phyloP scores from a whole-genome alignment of 2,329 filamentous ascomycete genomes.

The Paraphaeosphaeria sporulosa region DNA sequence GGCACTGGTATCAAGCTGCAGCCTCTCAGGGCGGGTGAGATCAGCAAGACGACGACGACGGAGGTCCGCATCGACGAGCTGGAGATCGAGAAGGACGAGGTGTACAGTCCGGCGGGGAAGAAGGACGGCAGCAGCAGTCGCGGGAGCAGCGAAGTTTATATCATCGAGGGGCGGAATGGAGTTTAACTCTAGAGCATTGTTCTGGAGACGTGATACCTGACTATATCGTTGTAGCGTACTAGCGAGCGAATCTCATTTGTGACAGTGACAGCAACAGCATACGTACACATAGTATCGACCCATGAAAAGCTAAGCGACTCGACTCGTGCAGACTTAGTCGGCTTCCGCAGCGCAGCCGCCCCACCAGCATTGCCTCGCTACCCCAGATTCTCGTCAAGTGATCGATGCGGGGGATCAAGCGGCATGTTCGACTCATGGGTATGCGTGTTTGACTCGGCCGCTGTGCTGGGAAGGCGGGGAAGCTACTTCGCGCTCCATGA shows the following conservation, averaged over 20 bases:
- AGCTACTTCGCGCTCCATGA: too few species aligned
- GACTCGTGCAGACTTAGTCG: too few species aligned
- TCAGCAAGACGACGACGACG: slow-evolving; percentile 30
- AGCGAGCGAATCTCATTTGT: not conserved
- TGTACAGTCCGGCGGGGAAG: not conserved
- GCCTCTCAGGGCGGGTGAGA: slow-evolving; percentile 17
- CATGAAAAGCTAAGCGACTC: too few species aligned
- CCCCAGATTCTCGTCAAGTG: too few species aligned
- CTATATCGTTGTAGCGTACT: not conserved
- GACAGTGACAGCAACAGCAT: too few species aligned
- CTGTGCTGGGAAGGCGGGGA: too few species aligned
- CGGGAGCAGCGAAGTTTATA: slow-evolving; percentile 15
- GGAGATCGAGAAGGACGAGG: slow-evolving; percentile 19
- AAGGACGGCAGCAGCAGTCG: slow-evolving; percentile 2
- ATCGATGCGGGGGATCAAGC: too few species aligned
- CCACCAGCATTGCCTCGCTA: too few species aligned
- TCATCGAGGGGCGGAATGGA: slow-evolving; percentile 9
- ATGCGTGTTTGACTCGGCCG: too few species aligned
- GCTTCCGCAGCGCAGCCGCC: too few species aligned
- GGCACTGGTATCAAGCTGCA: slow-evolving; percentile 15
- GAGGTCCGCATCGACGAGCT: slow-evolving; percentile 23
- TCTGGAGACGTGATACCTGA: not conserved
- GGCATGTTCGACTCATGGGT: too few species aligned
- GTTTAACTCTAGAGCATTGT: not conserved
- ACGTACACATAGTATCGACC: too few species aligned